Conservation (phyloP, 2,329 filamentous ascomycete genomes). For the Phaeophleospora eucalypticola region DNA sequence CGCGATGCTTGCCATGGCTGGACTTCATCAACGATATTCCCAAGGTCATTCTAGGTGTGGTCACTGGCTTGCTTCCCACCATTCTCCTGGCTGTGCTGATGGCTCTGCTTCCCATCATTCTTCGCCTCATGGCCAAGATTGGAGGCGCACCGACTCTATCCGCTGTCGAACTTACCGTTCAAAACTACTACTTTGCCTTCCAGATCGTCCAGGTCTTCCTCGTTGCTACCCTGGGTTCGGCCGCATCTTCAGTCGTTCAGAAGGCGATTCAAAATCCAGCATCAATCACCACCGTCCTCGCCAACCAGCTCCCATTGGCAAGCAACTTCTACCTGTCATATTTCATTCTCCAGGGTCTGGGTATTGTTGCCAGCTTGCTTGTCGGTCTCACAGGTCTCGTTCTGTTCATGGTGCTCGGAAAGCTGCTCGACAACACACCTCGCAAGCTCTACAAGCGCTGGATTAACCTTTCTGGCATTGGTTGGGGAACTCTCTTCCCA, state of each 20-base stretch:
- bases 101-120: slow-evolving; percentile 77
- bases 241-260: slow-evolving; percentile 66
- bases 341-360: slow-evolving; percentile 86
- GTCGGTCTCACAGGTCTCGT: slow-evolving; percentile 71
- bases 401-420: slow-evolving; percentile 69
- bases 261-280: slow-evolving; percentile 61
- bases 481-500: slow-evolving; percentile 80
- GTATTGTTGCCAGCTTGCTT: slow-evolving; percentile 68
- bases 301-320: slow-evolving; percentile 61
- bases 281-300: slow-evolving; percentile 28
- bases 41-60: slow-evolving; percentile 66
- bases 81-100: slow-evolving; percentile 77
- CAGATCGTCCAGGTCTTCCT: slow-evolving; percentile 91
- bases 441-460: slow-evolving; percentile 76
- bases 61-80: slow-evolving; percentile 79
- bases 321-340: slow-evolving; percentile 96
- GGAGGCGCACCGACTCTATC: slow-evolving; percentile 76
- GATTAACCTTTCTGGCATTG: slow-evolving; percentile 66
- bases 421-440: slow-evolving; percentile 70
- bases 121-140: slow-evolving; percentile 73
- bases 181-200: slow-evolving; percentile 88
- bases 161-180: slow-evolving; percentile 79
- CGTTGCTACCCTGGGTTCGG: slow-evolving; percentile 75
- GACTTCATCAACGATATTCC: slow-evolving; percentile 71
- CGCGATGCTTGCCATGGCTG: slow-evolving; percentile 54